These are phyloP conservation scores for Scedosporium aurantiacum DNA, from an alignment of 2,329 filamentous ascomycete species.

Conservation along the genomic window DNA sequence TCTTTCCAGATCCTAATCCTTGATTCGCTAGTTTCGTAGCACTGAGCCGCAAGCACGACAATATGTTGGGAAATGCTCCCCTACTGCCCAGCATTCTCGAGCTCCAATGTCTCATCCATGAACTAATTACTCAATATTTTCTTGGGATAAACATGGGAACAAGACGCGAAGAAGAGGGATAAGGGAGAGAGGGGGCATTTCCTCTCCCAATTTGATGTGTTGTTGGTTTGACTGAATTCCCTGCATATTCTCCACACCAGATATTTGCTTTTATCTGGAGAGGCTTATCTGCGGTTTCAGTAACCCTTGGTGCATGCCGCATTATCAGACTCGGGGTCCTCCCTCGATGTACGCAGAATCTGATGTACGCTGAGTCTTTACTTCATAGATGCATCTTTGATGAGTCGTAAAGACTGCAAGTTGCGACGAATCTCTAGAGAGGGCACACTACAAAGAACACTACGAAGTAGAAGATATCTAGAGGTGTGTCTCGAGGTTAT, in stretches of 20 bases:
- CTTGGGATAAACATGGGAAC: neutral
- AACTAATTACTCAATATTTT: neutral
- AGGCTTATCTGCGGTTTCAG: neutral
- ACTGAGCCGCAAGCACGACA: neutral
- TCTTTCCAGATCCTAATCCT: neutral
- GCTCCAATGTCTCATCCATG: neutral
- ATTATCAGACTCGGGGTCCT: neutral
- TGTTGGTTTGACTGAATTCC: neutral
- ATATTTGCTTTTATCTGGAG: neutral
- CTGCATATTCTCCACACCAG: neutral
- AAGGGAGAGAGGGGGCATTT: neutral
- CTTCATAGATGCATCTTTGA: no score
- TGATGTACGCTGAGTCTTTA: no score
- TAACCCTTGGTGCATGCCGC: neutral
- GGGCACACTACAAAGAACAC: no score
- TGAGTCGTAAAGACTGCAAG: no score
- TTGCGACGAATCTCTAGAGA: no score
- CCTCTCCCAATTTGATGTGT: neutral
- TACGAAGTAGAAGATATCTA: no score
- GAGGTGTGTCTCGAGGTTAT: no score
- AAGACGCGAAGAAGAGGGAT: neutral
- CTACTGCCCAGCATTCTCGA: neutral
- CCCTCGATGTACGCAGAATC: no score
- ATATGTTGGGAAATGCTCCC: neutral
- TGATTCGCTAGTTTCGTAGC: neutral